Percentiles rank a stretch among this genome's conserved stretches.
These are phyloP conservation scores for Xylaria sp. DNA, from an alignment of 2,329 filamentous ascomycete species.

Conservation along the genomic window DNA sequence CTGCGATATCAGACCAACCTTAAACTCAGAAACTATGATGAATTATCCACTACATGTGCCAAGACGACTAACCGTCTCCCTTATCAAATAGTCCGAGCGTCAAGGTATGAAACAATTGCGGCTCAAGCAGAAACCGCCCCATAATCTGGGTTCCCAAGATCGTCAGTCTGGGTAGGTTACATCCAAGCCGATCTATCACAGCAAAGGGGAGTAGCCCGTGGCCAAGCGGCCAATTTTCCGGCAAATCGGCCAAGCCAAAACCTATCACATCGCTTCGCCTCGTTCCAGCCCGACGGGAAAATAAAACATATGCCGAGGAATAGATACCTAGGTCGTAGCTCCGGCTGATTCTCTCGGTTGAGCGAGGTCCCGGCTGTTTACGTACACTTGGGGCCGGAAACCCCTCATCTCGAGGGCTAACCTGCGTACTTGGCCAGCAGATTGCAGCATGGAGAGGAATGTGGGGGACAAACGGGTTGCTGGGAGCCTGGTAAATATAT, in stretches of 20 bases:
- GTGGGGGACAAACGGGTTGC: background rate
- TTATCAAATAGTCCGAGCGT: background rate
- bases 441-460: slow-evolving; percentile 13
- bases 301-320: slow-evolving; percentile 20
- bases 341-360: slow-evolving; percentile 22
- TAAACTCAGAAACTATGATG: background rate
- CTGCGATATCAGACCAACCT: background rate
- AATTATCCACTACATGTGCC: background rate
- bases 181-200: background rate
- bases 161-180: background rate
- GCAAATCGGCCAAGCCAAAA: background rate
- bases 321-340: slow-evolving; percentile 2
- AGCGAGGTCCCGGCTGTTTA: slow-evolving; percentile 23
- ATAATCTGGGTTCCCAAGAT: background rate
- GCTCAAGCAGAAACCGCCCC: slow-evolving; percentile 7
- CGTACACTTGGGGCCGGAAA: slow-evolving; percentile 4
- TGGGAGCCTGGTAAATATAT: background rate
- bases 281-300: background rate
- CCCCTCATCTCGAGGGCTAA: slow-evolving; percentile 23
- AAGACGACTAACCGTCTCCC: background rate
- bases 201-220: background rate
- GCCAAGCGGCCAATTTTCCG: background rate
- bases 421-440: background rate
- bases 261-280: slow-evolving; percentile 5
- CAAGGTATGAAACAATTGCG: slow-evolving; percentile 3